Evolutionary conservation across 1,284 basidiomycete species (phyloP).

Genomic region (Afroboletus lepidellus): DNA sequence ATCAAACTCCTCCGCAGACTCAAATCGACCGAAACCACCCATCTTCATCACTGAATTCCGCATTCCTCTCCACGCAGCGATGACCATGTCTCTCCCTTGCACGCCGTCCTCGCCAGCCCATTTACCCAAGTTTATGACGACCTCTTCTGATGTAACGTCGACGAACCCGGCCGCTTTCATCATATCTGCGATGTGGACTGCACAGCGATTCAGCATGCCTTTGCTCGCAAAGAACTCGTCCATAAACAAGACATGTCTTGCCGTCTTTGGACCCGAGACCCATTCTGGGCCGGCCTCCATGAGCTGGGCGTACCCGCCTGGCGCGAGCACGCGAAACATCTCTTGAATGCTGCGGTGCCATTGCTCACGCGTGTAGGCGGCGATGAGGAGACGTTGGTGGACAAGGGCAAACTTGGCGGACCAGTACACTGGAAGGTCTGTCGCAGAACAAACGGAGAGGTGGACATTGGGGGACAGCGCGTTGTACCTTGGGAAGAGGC

Average conservation of each 20-base stretch:
- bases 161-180: constrained; percentile 15
- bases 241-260: neutral
- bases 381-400: constrained; percentile 31
- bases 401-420: constrained; percentile 27
- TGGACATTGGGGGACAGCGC: neutral
- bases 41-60: no score
- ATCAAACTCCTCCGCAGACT: no score
- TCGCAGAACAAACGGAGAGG: constrained; percentile 5
- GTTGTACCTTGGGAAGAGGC: no score
- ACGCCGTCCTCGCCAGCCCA: no score
- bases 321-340: neutral
- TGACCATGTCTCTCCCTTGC: no score
- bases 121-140: no score
- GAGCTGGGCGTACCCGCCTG: neutral
- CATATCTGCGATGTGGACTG: no score
- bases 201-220: no score
- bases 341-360: constrained; percentile 21
- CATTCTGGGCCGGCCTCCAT: neutral
- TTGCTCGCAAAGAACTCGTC: neutral
- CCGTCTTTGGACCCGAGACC: neutral
- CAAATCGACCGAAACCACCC: no score
- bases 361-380: constrained; percentile 20
- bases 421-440: constrained; percentile 22
- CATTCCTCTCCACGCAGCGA: no score
- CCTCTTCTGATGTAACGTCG: no score